Percentiles rank a stretch among this genome's conserved stretches.
These are phyloP conservation scores for Cordyceps cateniannulata DNA, from an alignment of 2,329 filamentous ascomycete species.

Conservation along the genomic window DNA sequence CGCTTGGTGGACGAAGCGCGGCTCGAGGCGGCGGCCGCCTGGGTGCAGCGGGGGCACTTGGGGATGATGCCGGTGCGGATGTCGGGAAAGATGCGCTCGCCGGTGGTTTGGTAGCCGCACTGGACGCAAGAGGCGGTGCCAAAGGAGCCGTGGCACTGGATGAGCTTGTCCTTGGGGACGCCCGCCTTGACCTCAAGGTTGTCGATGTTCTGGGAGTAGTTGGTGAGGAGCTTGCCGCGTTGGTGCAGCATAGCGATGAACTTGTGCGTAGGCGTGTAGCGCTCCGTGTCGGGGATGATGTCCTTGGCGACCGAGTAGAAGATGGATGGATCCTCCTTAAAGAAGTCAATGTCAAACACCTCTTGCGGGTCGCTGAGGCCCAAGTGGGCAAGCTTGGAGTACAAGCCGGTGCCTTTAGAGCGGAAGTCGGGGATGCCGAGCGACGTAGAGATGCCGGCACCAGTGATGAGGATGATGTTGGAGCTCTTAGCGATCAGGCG, in stretches of 20 bases:
- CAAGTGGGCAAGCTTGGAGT: slow-evolving; percentile 73
- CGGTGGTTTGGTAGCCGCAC: slow-evolving; percentile 67
- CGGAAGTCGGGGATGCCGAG: slow-evolving; percentile 96
- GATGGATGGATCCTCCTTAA: slow-evolving; percentile 76
- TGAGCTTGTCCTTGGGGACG: slow-evolving; percentile 70
- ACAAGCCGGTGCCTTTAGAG: slow-evolving; percentile 86
- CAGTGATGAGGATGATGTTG: slow-evolving; percentile 91
- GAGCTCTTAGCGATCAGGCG: slow-evolving; percentile 63
- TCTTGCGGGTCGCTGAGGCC: slow-evolving; percentile 83
- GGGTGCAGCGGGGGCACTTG: slow-evolving; percentile 65
- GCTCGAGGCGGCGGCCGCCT: slow-evolving; percentile 35
- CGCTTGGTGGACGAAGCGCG: slow-evolving; percentile 26
- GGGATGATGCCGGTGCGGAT: slow-evolving; percentile 73
- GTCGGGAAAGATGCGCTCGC: slow-evolving; percentile 72
- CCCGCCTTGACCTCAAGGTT: slow-evolving; percentile 87
- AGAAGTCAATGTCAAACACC: slow-evolving; percentile 86
- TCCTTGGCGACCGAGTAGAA: slow-evolving; percentile 92
- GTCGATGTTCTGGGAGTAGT: slow-evolving; percentile 99
- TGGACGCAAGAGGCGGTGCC: slow-evolving; percentile 84
- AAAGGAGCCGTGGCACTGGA: slow-evolving; percentile 96
- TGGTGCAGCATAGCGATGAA: slow-evolving; percentile 89
- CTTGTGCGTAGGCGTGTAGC: slow-evolving; percentile 84
- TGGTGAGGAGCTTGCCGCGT: slow-evolving; percentile 83
- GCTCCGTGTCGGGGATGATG: slow-evolving; percentile 73
- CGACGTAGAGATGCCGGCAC: slow-evolving; percentile 93